phyloP scores from a whole-genome alignment of 768 basidiomycete species.

The Pholiota microspora region DNA sequence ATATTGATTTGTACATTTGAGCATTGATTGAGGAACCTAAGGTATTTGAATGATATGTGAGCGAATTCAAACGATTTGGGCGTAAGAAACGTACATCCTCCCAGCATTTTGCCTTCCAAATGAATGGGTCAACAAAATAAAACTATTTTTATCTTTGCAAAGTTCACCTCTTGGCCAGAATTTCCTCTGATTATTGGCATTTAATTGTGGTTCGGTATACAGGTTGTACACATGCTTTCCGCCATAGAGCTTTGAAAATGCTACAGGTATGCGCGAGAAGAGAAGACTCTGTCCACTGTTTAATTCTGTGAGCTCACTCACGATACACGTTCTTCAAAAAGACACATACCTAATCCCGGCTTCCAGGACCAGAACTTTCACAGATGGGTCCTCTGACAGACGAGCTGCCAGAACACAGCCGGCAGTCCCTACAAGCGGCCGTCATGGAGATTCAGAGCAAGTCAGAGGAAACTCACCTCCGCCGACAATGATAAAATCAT shows the following conservation, averaged over 20 bases:
- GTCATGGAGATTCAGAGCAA: not conserved
- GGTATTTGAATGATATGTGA: not conserved
- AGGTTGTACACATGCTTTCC: slow-evolving; percentile 51
- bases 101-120: slow-evolving; percentile 57
- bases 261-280: slow-evolving; percentile 43
- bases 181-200: slow-evolving; percentile 43
- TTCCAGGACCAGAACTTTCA: slow-evolving; percentile 57
- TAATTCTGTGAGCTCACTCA: not conserved
- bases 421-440: slow-evolving; percentile 44
- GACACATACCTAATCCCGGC: slow-evolving; percentile 55
- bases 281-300: slow-evolving; percentile 42
- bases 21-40: slow-evolving; percentile 68
- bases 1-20: slow-evolving; percentile 30
- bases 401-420: slow-evolving; percentile 62
- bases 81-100: slow-evolving; percentile 61
- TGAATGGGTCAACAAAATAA: not conserved
- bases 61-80: not conserved
- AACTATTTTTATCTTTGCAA: not conserved
- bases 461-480: slow-evolving; percentile 38
- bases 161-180: slow-evolving; percentile 67
- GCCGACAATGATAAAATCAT: slow-evolving; percentile 53
- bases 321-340: not conserved
- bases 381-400: slow-evolving; percentile 50
- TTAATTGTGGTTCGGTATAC: slow-evolving; percentile 53
- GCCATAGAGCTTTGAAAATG: slow-evolving; percentile 39